Evolutionary conservation across 768 basidiomycete species (phyloP).

Genomic region (Phlegmacium glaucopus): DNA sequence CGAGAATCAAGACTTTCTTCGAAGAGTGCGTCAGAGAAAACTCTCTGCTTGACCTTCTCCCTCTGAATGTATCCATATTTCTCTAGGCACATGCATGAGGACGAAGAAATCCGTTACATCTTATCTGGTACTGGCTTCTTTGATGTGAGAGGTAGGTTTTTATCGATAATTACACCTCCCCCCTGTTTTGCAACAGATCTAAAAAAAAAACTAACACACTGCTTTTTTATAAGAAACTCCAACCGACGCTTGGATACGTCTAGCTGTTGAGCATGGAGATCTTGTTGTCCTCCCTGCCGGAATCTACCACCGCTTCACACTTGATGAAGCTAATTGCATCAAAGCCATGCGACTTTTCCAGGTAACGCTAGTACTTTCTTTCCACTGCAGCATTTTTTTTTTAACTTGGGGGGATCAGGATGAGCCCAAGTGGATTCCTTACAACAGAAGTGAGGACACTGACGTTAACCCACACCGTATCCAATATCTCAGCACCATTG

Average conservation of each 20-base stretch:
- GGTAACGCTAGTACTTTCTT: conserved; percentile 33
- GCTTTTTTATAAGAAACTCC: conserved; percentile 46
- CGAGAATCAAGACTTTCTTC: conserved; percentile 80
- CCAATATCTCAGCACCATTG: conserved; percentile 54
- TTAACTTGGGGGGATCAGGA: conserved; percentile 46
- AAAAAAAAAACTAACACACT: neutral
- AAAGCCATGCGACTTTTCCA: conserved; percentile 84
- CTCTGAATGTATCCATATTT: no score
- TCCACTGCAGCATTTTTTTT: neutral
- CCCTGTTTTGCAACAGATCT: no score
- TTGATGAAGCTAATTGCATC: conserved; percentile 72
- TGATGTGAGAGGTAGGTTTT: conserved; percentile 81
- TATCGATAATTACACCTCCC: no score
- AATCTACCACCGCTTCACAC: conserved; percentile 93
- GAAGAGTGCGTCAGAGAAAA: conserved; percentile 56
- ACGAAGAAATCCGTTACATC: conserved; percentile 93
- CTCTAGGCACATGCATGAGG: conserved; percentile 93
- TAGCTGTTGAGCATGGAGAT: conserved; percentile 74
- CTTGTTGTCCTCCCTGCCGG: conserved; percentile 85
- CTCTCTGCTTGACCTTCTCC: no score
- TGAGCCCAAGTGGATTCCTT: conserved; percentile 86
- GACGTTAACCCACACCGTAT: conserved; percentile 63
- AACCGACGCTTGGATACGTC: conserved; percentile 77
- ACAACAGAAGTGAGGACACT: conserved; percentile 59
- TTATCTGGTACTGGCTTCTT: conserved; percentile 88